Conservation (phyloP, 495 filamentous ascomycete species). For the Talaromyces proteolyticus region DNA sequence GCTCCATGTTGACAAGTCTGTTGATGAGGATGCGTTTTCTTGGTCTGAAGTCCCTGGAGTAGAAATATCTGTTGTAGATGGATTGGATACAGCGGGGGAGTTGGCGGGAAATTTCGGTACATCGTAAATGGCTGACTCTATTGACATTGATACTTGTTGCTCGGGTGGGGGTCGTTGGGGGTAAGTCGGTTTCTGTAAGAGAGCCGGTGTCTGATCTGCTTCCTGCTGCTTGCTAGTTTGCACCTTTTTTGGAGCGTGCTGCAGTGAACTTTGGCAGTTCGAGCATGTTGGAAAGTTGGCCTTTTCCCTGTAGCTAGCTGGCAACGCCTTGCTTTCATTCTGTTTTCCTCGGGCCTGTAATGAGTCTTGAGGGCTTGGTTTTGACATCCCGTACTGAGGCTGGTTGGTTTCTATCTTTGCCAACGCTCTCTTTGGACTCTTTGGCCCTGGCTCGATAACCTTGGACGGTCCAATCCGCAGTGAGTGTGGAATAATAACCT, state of each 20-base stretch:
- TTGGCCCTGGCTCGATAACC: neutral
- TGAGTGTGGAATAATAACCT: neutral
- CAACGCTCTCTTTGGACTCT: neutral
- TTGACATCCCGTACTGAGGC: neutral
- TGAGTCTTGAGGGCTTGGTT: too few species aligned
- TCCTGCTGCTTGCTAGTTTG: too few species aligned
- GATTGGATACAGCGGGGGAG: neutral
- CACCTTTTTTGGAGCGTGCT: too few species aligned
- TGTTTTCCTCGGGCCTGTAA: too few species aligned
- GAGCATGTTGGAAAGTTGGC: too few species aligned
- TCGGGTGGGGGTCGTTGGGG: too few species aligned
- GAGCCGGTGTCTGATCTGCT: too few species aligned
- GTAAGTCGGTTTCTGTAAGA: too few species aligned
- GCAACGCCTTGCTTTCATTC: too few species aligned
- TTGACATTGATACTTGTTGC: neutral
- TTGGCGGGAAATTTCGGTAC: neutral
- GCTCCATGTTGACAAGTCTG: too few species aligned
- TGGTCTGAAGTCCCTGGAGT: neutral
- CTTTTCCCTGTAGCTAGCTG: too few species aligned
- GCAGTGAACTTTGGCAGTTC: too few species aligned
- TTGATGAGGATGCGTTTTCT: neutral
- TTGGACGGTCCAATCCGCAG: conserved; percentile 2
- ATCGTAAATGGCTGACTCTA: neutral
- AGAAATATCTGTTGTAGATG: neutral
- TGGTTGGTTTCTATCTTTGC: neutral